Evolutionary conservation across 345 rosid species (phyloP), one percentile per base, ranked within the genome.

Genomic region (Heritiera littoralis): DNA sequence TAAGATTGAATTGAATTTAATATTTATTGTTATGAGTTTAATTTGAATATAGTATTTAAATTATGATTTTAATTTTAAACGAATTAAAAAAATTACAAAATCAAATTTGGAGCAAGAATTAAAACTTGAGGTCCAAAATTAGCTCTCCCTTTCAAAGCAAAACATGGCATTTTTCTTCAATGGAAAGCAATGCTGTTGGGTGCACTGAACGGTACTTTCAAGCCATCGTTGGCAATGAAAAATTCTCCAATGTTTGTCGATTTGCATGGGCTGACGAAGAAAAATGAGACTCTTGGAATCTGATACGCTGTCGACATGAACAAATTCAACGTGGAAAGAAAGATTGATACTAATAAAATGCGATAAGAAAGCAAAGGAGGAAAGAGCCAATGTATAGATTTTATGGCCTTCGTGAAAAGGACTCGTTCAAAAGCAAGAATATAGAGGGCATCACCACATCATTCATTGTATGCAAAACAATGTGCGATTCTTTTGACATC

Each of bases 231-330:
- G n/a, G 60, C 35, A 1, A 15, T 49, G 55, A 6, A 20, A 71
- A 71, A 7, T 71, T 32, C 14, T 71, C 5, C 59, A 51, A 49
- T 0, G 4, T 71, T 71, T 71, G 75, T 71, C 45, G 23, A 51
- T 51, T 71, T 51, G 75, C 60, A 51, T 30, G 45, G 75, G 7
- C 18, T 9, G 55, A 45, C 76, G 32, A 48, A 59, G 20, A n/a
- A 55, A 54, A 68, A 61, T 52, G 48, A 30, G 15, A 4, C 55
- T n/a, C 55, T n/a, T 30, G 41, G 81, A 82, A 80, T 80, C 80
- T 30, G 82, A 80, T 82, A 58, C 87, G 38, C 65, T 77, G 38
- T 59, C 48, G 55, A 46, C 66, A 64, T 40, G 23, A 45, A 68
- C 17, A 65, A 52, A 17, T 15, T 64, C 79, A 77, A 14, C 45